Conservation (phyloP, 1,284 basidiomycete genomes). For the Microbotryomycetes sp. region DNA sequence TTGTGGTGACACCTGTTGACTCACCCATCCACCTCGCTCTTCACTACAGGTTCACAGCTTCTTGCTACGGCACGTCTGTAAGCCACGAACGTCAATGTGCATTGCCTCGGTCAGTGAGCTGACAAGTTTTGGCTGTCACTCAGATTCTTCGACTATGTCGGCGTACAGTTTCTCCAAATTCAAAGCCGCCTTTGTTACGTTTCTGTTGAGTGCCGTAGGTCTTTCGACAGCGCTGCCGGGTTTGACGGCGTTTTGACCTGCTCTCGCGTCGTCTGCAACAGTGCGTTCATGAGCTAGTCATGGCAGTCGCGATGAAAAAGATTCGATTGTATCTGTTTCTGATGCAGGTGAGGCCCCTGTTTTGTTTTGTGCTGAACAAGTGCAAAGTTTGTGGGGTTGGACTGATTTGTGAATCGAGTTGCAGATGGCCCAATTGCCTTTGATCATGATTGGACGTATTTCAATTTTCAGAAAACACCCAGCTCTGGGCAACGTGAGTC, state of each 20-base stretch:
- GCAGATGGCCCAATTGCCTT: slow-evolving; percentile 82
- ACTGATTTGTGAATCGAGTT: slow-evolving; percentile 40
- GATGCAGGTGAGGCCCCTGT: slow-evolving; percentile 48
- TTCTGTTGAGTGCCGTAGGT: slow-evolving; percentile 69
- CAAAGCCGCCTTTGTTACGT: slow-evolving; percentile 83
- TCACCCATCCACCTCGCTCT: background rate
- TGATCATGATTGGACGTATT: slow-evolving; percentile 74
- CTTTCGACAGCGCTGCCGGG: too few relatives aligned
- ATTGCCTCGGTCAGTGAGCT: background rate
- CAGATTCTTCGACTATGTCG: slow-evolving; percentile 68
- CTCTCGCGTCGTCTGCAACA: slow-evolving; percentile 26
- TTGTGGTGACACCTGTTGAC: background rate
- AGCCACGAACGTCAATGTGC: background rate
- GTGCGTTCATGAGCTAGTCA: slow-evolving; percentile 85
- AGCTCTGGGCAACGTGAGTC: slow-evolving; percentile 51
- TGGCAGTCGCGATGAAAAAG: slow-evolving; percentile 89
- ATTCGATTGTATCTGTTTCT: slow-evolving; percentile 70
- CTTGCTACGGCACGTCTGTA: slow-evolving; percentile 82
- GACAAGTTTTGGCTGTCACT: background rate
- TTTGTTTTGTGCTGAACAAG: too few relatives aligned
- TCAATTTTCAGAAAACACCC: slow-evolving; percentile 71
- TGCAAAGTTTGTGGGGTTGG: background rate
- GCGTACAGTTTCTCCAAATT: slow-evolving; percentile 66
- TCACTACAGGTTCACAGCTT: slow-evolving; percentile 64
- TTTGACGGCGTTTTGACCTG: background rate